Base-by-base conservation (phyloP, 352 stramenopile species). In the Phytophthora cryptogea region DNA sequence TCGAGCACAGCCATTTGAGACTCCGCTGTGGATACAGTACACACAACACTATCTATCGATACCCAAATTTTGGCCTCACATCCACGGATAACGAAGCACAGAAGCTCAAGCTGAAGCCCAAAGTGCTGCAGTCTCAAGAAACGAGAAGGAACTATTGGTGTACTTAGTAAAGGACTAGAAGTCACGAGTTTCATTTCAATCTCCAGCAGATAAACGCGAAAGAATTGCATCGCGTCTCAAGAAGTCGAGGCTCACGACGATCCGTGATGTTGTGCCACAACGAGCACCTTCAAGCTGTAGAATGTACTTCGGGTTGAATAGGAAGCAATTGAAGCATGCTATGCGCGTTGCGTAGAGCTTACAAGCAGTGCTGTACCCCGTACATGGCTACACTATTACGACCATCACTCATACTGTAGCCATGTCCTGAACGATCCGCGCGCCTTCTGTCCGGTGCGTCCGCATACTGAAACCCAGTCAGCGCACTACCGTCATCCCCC, bases 351-450 rank as follows among this genome's bases (percentile, higher is more conserved):
- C 20, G 20, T 23, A 23, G 20, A 23, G 20, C 20, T 11, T 36
- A 36, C 31, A 36, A 14, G 6, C 31, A 11, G 31, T 36, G 8
- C 8, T 36, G 32, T 8, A 14, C 4, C 8, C 32, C 39, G n/a
- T 10, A 31, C 23, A 56, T 47, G 28, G 28, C 36, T 56, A 56
- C 37, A 35, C 40, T 8, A 13, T 23, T 5, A 20, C 40, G 37
- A 66, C 58, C 58, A 43, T 5, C 58, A 66, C 58, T 66, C 51
- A 61, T 16, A 17, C 14, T 20, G 33, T 55, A 55, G 54, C 43
- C 26, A 51, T 44, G 13, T 45, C 42, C 1, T 20, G 50, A 60
- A 66, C 42, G 41, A 39, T 66, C 58, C 8, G 26, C 26, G 58
- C 50, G 13, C 13, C 42, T 66, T 66, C 58, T 27, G 48, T 61